Evolutionary conservation across 2,329 filamentous ascomycete genomes (phyloP), one percentile per base, ranked within the genome.

Genomic region (Nemania sp.): DNA sequence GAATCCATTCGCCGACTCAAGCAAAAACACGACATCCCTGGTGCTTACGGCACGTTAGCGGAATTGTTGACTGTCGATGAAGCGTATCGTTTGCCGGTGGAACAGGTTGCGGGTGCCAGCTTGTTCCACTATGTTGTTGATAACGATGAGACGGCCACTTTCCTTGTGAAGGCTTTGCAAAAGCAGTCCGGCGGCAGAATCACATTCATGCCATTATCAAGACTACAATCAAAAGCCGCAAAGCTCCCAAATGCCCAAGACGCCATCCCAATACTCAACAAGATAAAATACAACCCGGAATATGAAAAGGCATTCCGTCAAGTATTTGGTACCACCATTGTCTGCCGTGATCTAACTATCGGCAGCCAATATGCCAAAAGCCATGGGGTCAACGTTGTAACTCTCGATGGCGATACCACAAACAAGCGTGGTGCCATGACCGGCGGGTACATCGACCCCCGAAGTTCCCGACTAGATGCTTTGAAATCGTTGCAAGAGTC

Each of bases 71-170:
- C 92, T 56, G 92, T 97, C 50, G 86, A 83, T 59, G 92, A 97
- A 54, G 85, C 87, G 54, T 98, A 97, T 76, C 87, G 92, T 62
- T 87, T 93, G 11, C 92, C 95, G 1, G 90, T 96, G 10, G 95
- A 99, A 76, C 92, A 96, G 68, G 95, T 93, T 53, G 95, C 94
- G 2, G 95, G 95, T 17, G 89, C 88, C 65, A 96, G 92, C 73
- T 82, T 99, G 9, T 99, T 99, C 77, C 92, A 99, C 76, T 97
- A 97, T 67, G 88, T 99, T 11, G 94, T 98, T 45, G 94, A 99
- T 74, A 94, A 90, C 51, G 92, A 96, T 62, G 87, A 90, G 42
- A 97, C 93, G 0, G 92, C 93, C 0, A 92, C 91, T 1, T 86
- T 87, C 67, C 85, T 97, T 35, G 87, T 95, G 45, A 90, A 94